Conservation (phyloP, 2,329 filamentous ascomycete genomes). For the Aotearoamyces nothofagi region DNA sequence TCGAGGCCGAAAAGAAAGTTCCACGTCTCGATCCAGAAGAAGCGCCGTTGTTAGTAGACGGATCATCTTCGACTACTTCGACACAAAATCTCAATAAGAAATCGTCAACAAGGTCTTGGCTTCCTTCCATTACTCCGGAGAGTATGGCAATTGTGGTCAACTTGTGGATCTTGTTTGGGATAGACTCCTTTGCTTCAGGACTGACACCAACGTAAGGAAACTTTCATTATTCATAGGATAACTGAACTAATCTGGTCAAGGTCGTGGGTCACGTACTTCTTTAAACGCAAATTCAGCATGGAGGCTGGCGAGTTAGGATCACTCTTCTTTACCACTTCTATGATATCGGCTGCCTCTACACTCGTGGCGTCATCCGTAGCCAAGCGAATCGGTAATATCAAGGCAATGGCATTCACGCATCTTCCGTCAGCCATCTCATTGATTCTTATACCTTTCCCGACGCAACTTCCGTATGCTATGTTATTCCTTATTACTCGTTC, state of each 20-base stretch:
- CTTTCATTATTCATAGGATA: slow-evolving; percentile 20
- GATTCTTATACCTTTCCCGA: slow-evolving; percentile 42
- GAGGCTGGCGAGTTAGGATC: slow-evolving; percentile 34
- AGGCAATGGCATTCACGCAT: slow-evolving; percentile 63
- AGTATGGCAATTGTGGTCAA: slow-evolving; percentile 38
- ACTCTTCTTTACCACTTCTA: slow-evolving; percentile 36
- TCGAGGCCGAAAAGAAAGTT: slow-evolving; percentile 21
- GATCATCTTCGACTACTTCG: too few relatives aligned
- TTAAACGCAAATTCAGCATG: slow-evolving; percentile 31
- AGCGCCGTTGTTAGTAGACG: too few relatives aligned
- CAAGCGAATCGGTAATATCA: slow-evolving; percentile 44
- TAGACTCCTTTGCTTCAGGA: slow-evolving; percentile 58
- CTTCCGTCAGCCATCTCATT: slow-evolving; percentile 53
- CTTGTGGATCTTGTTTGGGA: slow-evolving; percentile 49
- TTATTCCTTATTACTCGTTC: slow-evolving; percentile 45
- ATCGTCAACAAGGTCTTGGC: too few relatives aligned
- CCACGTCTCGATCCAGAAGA: slow-evolving; percentile 2
- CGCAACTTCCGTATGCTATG: slow-evolving; percentile 35
- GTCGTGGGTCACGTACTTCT: slow-evolving; percentile 43
- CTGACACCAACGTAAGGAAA: slow-evolving; percentile 42
- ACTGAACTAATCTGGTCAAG: slow-evolving; percentile 26
- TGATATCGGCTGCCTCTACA: slow-evolving; percentile 34
- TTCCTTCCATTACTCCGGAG: slow-evolving; percentile 41
- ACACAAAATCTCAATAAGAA: too few relatives aligned
- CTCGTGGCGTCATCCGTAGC: slow-evolving; percentile 37